Base-by-base conservation (phyloP, 2,329 filamentous ascomycete species). In the Exophiala spinifera region DNA sequence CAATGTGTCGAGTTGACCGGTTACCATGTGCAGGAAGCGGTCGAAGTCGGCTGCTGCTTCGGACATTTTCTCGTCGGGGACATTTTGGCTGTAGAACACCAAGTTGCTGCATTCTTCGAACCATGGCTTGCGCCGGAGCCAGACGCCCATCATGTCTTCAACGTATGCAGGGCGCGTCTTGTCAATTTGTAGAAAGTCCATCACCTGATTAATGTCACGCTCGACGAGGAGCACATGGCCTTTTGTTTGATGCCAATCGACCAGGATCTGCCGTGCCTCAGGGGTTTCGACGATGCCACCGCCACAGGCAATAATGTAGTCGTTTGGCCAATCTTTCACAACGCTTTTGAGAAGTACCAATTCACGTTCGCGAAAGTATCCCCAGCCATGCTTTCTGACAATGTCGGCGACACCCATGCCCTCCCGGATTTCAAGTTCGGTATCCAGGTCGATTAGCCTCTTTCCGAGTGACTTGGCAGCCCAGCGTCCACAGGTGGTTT, bases 101-200 rank as follows among this genome's bases (percentile, higher is more conserved):
- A 90, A 87, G 68, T 95, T 99, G 76, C 91, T 96, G 77, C 94
- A 97, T 69, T 92, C 84, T 53, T 89, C 80, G 71, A 90, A 97
- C 85, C 89, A 96, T 2, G 86, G 87, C 70, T 91, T 94, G 34
- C 94, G 85, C 49, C 92, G 86, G 53, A 89, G 76, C 79, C 95
- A 99, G 2, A 99, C 92, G 8, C 84, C 85, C 74, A 90, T 87
- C 76, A 96, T 95, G 65, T 97, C 87, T 63, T 94, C 91, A 4
- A 91, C 86, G 67, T 96, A 97, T 7, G 92, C 92, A 21, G 94
- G 94, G 5, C 94, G 83, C 19, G 88, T 90, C 75, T 95, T 91
- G 74, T 99, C 94, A 43, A 86, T 82, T 65, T 88, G 84, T 31
- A 99, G 79, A 72, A 94, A 99, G 56, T 90, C 83, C 70, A 99